Evolutionary conservation across 257 asterid species (phyloP), one percentile per base, ranked within the genome.

Genomic region (Craterostigma plantagineum): DNA sequence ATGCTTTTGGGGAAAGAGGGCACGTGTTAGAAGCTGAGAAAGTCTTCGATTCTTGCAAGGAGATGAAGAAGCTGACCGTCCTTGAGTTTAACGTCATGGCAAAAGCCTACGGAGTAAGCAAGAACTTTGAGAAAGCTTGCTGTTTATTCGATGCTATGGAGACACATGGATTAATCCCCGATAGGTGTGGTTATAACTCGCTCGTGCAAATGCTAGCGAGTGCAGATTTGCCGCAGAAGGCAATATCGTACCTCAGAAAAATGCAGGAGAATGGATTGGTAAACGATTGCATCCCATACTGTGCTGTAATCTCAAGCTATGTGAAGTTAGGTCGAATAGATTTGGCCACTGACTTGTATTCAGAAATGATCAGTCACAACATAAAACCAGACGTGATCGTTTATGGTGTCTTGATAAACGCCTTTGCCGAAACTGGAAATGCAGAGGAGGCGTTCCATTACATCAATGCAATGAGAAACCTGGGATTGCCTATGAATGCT

Each of bases 1-100:
- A 90, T 62, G 95, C 95, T 43, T 87, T 60, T 43, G 98, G 98
- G 10, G 91, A 83, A 61, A 68, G 69, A 27, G 92, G 92, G 37
- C 69, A 66, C 69, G 46, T 79, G 54, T 51, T 13, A 41, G 81
- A 70, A 63, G 80, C 95, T 18, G 75, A 68, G 57, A 63, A 68
- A 60, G 77, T 73, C 36, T 83, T 90, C 59, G 46, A 61, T 23
- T 79, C 72, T 61, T 76, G 91, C 55, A 43, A 23, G 14, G 55
- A 66, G 48, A 61, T 49, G 8, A 72, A 73, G 39, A 75, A 49
- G 43, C 51, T 63, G 34, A 50, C 52, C 12, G 76, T 77, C 49
- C 77, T 68, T 10, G 95, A 52, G 54, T 79, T 74, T 33, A 90
- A 90, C 45, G 98, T 90, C 65, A 79, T 90, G 93, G 65, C 83